Base-by-base conservation (phyloP, 2,329 filamentous ascomycete species). In the Aureobasidium pullulans region DNA sequence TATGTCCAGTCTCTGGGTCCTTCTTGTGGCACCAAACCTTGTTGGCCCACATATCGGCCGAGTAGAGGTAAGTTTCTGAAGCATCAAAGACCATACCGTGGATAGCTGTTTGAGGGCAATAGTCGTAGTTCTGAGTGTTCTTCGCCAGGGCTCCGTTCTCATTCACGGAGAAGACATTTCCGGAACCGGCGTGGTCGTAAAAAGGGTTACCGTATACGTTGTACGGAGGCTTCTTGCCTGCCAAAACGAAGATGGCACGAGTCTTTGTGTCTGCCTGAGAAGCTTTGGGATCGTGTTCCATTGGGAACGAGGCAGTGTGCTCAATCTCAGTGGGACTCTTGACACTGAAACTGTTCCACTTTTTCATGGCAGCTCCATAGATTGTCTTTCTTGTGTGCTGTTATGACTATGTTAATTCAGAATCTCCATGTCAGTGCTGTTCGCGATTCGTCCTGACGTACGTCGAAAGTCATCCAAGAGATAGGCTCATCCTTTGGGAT, bases 351-450 rank as follows among this genome's bases (percentile, higher is more conserved):
- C 87, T 91, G 52, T 87, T 87, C 89, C 90, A 96, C 72, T 91
- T 93, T 80, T 96, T 96, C 89, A 94, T 94, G 62, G 89, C 89
- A 3, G 90, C 86, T 67, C 90, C 90, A 72, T 96, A 96, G 62
- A 96, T 86, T 71, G 88, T 87, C 74, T 90, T 93, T 69, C 87
- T 88, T 62, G 81, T 77, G 74, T 95, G 89, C 86, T 93, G 69
- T 6, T 6, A 15, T 31, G n/a, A n/a, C 57, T 19, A 40, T 43
- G 19, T 32, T 8, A 37, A 4, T 7, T 49, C 11, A 50, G 29
- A 16, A 50, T 13, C 13, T 52, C 10, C 10, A 10, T 2, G 15
- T 43, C 47, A 15, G 46, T 49, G 19, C 23, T 54, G 49, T 8
- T 53, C 15, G n/a, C 23, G 2, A 19, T 36, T n/a, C 15, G 32